phyloP scores from a whole-genome alignment of 305 asterid species.

The Solanum hybrid region DNA sequence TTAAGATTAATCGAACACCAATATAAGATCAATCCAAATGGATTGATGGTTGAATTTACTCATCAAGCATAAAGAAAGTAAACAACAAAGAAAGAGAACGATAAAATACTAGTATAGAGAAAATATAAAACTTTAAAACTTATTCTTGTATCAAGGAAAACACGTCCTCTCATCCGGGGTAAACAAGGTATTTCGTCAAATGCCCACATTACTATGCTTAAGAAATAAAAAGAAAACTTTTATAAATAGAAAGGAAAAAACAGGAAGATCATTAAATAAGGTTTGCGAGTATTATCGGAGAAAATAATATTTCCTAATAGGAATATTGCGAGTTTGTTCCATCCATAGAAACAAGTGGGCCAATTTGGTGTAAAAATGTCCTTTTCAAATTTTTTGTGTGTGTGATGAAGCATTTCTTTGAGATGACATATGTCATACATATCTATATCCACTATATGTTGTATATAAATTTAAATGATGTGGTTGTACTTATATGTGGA shows the following conservation, averaged over 20 bases:
- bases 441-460: not conserved
- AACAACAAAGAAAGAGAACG: not conserved
- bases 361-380: not conserved
- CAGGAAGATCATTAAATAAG: not conserved
- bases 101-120: not conserved
- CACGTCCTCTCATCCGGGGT: too few relatives aligned
- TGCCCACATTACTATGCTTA: too few relatives aligned
- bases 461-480: not conserved
- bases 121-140: not conserved
- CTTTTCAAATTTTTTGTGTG: too few relatives aligned
- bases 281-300: not conserved
- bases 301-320: not conserved
- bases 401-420: too few relatives aligned
- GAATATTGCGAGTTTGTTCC: not conserved
- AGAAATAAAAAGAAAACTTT: too few relatives aligned
- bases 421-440: not conserved
- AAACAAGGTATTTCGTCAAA: too few relatives aligned
- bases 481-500: not conserved
- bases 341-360: not conserved
- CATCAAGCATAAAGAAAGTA: not conserved
- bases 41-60: not conserved
- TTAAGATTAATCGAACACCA: not conserved
- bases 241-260: too few relatives aligned
- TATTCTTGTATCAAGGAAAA: not conserved
- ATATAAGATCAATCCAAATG: not conserved